Base-by-base conservation (phyloP, 1,284 basidiomycete genomes). In the Sporisorium reilianum region DNA sequence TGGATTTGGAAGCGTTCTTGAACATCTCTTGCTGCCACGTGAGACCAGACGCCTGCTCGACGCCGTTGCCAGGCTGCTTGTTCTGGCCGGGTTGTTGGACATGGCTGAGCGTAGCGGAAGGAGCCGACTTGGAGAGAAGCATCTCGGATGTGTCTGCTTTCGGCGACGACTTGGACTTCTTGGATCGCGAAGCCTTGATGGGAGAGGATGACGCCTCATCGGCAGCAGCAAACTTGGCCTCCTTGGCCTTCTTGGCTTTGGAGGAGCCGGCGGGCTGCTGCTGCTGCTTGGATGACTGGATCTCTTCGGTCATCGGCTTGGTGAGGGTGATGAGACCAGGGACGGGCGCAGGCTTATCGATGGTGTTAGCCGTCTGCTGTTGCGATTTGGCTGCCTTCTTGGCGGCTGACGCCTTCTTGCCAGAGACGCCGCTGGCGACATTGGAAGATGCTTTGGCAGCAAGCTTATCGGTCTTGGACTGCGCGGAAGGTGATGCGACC, bases 21-120 rank as follows among this genome's bases (percentile, higher is more conserved):
- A 79, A 64, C 66, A 79, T 48, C 48, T 79, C 68, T 50, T 79
- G 77, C 55, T 79, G 77, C 77, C 77, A 79, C 6, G 77, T 79
- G 23, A 79, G 65, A 18, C 64, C 74, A 14, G 62, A 58, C 7
- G 51, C 55, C 30, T 61, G 48, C n/a, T 66, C 73, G 26, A 30
- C 23, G 16, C 20, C 48, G 18, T 54, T n/a, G 52, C 41, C 16
- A 44, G 42, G 20, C 6, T 50, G 53, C 42, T 70, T 53, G 50
- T 52, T 54, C n/a, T 40, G 65, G 3, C 26, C 36, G 6, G 63
- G 32, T 7, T 54, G 61, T 30, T 61, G 65, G 20, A 10, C 57
- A 42, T 74, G 65, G 9, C 40, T 40, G 26, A 61, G 41, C 12
- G 64, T 58, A 3, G 59, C 64, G 4, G 72, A 70, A 10, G 72